Evolutionary conservation across 108 stramenopile species (phyloP).

Genomic region (Pinguiococcus pyrenoidosus): DNA sequence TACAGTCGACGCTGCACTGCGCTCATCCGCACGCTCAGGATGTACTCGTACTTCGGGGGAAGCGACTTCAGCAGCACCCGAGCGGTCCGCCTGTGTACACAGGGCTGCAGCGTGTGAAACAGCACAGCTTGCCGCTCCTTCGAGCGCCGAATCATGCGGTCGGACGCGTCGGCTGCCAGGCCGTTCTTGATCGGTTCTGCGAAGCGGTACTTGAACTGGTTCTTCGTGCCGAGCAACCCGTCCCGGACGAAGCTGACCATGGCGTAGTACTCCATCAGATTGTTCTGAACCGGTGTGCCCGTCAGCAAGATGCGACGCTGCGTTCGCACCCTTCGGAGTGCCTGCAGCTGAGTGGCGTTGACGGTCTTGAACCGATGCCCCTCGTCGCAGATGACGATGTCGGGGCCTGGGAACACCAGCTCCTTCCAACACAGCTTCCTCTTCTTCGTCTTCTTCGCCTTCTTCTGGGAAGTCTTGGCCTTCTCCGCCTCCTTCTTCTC

Average conservation of each 20-base stretch:
- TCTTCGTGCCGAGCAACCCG: constrained; percentile 8
- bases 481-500: neutral
- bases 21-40: no score
- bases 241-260: constrained; percentile 25
- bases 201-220: constrained; percentile 15
- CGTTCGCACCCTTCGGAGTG: neutral
- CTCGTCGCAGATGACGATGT: constrained; percentile 13
- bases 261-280: constrained; percentile 21
- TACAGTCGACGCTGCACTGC: no score
- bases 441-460: neutral
- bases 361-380: constrained; percentile 14
- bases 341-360: neutral
- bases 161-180: no score
- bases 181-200: constrained; percentile 15
- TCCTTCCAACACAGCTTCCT: neutral
- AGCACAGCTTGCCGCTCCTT: no score
- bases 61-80: no score
- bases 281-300: constrained; percentile 20
- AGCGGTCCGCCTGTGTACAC: no score
- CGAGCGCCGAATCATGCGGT: no score
- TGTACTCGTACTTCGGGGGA: no score
- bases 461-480: neutral
- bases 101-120: no score
- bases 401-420: constrained; percentile 2
- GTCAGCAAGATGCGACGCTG: constrained; percentile 12